phyloP scores from a whole-genome alignment of 108 stramenopile genomes.

The Nitzschia sp. region DNA sequence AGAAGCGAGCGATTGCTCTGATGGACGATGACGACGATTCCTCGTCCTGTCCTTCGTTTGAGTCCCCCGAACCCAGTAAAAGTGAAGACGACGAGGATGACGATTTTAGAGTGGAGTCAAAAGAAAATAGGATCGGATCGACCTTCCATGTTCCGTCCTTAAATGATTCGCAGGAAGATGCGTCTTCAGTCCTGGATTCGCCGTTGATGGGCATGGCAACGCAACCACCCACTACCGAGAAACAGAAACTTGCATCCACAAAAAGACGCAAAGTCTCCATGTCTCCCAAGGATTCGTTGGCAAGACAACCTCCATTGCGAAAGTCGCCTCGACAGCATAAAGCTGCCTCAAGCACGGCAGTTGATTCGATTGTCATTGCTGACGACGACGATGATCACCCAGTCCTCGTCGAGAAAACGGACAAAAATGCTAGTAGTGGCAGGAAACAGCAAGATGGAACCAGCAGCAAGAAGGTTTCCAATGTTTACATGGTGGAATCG shows the following conservation, averaged over 20 bases:
- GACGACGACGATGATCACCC: background rate
- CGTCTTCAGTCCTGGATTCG: background rate
- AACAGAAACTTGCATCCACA: background rate
- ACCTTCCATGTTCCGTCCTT: conserved; percentile 10
- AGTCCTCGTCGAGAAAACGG: background rate
- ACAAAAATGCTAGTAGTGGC: background rate
- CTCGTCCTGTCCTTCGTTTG: conserved; percentile 4
- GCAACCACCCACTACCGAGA: conserved; percentile 3
- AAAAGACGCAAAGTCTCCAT: conserved; percentile 37
- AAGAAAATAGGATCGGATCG: background rate
- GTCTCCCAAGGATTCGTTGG: conserved; percentile 26
- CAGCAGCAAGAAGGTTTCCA: background rate
- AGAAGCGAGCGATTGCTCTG: conserved; percentile 2
- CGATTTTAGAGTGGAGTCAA: background rate
- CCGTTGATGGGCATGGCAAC: background rate
- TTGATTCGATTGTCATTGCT: background rate
- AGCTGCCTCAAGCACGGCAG: background rate
- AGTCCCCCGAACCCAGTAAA: conserved; percentile 1
- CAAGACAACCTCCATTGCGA: background rate
- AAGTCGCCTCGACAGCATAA: background rate
- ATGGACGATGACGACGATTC: conserved; percentile 4
- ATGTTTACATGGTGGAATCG: too few species aligned
- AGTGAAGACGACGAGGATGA: conserved; percentile 5
- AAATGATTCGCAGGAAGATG: conserved; percentile 8
- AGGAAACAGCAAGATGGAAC: background rate